Evolutionary conservation across 2,329 filamentous ascomycete genomes (phyloP), one percentile per base, ranked within the genome.

Genomic region (Metarhizium anisopliae): DNA sequence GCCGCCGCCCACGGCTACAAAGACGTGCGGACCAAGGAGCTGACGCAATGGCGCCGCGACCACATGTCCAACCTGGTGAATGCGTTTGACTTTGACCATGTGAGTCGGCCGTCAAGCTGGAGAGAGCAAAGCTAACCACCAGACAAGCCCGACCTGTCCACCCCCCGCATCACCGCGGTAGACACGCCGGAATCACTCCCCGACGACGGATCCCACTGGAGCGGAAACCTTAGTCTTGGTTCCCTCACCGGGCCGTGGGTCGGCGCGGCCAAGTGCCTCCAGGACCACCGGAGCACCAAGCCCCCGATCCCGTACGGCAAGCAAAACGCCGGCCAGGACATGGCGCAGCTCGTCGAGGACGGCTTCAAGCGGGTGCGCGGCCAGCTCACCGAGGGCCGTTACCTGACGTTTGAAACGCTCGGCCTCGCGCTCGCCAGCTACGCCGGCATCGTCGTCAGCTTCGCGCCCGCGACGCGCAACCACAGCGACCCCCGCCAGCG

Each of bases 321-420:
- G 2, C 25, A 32, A 10, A 61, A 61, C 32, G 85, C 85, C 61
- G 95, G 95, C 66, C 79, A 95, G 74, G 88, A 95, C 70, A 86
- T 95, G 63, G 94, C 94, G 76, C 89, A 95, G 70, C 82, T 69
- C 4, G 68, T 71, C 50, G 79, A 82, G 60, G 68, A 78, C 49
- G 79, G 79, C 3, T 80, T 74, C 69, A 82, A 82, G 65, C 63
- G 68, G 45, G 71, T 77, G n/a, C 68, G 78, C 6, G 79, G 79
- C 4, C 67, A 72, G 20, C 65, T 81, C 25, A 81, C 77, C 11
- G 79, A 82, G 61, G 79, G 78, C 20, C 75, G 78, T 32, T 80
- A 75, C 60, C 67, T 82, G 16, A 74, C 75, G 2, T 78, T 81
- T 55, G 77, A 79, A 63, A 57, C 36, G 54, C 64, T 66, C 29